These are phyloP conservation scores for Pestalotiopsis sp. DNA, from an alignment of 2,329 filamentous ascomycete species.

Conservation along the genomic window DNA sequence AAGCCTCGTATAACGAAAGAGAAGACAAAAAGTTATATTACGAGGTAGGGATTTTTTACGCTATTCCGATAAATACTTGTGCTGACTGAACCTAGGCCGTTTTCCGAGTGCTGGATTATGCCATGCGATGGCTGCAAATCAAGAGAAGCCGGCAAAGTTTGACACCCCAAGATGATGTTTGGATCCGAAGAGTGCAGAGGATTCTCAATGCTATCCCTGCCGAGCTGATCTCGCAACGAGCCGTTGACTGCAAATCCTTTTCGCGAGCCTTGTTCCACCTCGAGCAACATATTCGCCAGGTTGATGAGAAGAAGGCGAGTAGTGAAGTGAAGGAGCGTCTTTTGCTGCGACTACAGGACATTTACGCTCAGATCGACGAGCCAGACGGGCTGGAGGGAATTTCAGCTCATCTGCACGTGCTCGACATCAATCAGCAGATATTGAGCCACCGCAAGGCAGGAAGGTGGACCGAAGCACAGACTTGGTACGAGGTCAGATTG, in stretches of 20 bases:
- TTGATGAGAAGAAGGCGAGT: conserved; percentile 46
- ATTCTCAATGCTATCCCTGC: conserved; percentile 68
- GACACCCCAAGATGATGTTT: conserved; percentile 48
- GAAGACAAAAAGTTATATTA: conserved; percentile 85
- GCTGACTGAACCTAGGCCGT: conserved; percentile 64
- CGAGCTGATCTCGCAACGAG: conserved; percentile 76
- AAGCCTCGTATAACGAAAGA: conserved; percentile 60
- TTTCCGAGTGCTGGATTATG: conserved; percentile 89
- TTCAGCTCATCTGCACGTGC: conserved; percentile 79
- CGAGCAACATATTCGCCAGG: conserved; percentile 78
- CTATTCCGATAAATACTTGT: conserved; percentile 7
- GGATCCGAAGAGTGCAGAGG: conserved; percentile 50
- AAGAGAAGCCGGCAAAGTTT: conserved; percentile 53
- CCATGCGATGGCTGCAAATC: conserved; percentile 85
- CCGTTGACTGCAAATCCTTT: conserved; percentile 93
- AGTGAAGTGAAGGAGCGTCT: conserved; percentile 63
- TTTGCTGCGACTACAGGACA: conserved; percentile 81
- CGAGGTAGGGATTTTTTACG: conserved; percentile 61
- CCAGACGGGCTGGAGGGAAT: conserved; percentile 96
- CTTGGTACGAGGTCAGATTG: conserved; percentile 94
- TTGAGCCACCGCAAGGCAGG: conserved; percentile 91
- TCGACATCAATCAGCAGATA: conserved; percentile 94
- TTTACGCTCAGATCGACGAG: conserved; percentile 97
- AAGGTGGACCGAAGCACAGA: conserved; percentile 91
- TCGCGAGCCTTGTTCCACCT: conserved; percentile 91